Evolutionary conservation across 2,329 filamentous ascomycete species (phyloP), one percentile per base, ranked within the genome.

Genomic region (Neonectria sp.): DNA sequence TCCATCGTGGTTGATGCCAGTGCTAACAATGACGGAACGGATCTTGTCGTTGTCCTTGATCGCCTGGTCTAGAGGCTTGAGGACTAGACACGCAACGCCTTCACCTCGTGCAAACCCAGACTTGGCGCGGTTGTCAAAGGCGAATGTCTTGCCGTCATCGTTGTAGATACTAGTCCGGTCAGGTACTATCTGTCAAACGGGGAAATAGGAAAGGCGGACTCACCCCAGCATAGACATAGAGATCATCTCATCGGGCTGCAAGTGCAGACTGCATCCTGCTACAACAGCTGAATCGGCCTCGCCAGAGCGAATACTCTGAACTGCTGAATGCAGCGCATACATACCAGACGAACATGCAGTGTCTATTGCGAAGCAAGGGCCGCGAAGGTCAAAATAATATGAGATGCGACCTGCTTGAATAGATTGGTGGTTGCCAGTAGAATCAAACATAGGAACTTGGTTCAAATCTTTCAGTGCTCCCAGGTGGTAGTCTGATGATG

Each of bases 361-460:
- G 59, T 82, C 75, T 4, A 82, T 72, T 3, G 78, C 75, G 55
- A 82, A 72, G 29, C 75, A 79, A 1, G 80, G 79, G 3, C 81
- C 81, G 7, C 72, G 82, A 75, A 69, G 62, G 40, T 71, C 61
- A 56, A 80, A 83, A 60, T 77, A 78, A 57, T 81, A 81, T 11
- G 63, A 67, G 12, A 71, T 13, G 21, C 68, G 67, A 4, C 88
- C 88, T 0, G 86, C 85, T 65, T 87, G 81, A 76, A 89, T 86
- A 11, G 85, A 84, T 71, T 85, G 82, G 48, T 85, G 84, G 66
- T 78, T 78, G 79, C 85, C 85, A 31, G 85, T 87, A 27, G 84
- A 84, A 68, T 86, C 85, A 65, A 86, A 85, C 82, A 86, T 86
- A 37, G 85, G 85, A 52, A 85, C 82, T 3, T 82, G 83, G 62